Base-by-base conservation (phyloP, 2,329 filamentous ascomycete species). In the Talaromyces islandicus region DNA sequence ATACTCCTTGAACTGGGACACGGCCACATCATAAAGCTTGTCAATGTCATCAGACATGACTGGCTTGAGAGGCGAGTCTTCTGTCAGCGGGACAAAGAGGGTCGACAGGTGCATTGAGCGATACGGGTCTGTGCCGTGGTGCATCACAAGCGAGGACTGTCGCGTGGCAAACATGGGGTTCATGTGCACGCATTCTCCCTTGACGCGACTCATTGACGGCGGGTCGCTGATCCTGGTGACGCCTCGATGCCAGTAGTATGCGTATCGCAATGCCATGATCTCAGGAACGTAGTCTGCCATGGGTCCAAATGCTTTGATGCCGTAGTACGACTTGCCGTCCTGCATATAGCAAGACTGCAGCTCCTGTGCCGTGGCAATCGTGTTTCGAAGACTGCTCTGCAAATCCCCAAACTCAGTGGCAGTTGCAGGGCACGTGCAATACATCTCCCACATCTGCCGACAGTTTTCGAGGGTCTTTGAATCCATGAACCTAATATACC, bases 51-150 rank as follows among this genome's bases (percentile, higher is more conserved):
- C 48, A 4, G 7, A 11, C 38, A n/a, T 24, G 7, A 56, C 29
- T 14, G 60, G 57, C 6, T 51, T 56, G 24, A 82, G 67, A 0
- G 80, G 77, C 1, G 79, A 81, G 0, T 63, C 56, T 4, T 75
- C 66, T 0, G 71, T 64, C 1, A 81, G 69, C 0, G 73, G 66
- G 2, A 75, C 73, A 60, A 75, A 77, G 2, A 78, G 80, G 0
- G 77, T 71, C 2, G 82, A 81, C n/a, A 87, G 74, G 68, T 87
- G 84, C 60, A 83, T 88, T 1, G 83, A 80, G 6, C 80, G 65
- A 0, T 85, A 62, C 0, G 85, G 84, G 61, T 86, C 75, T 4
- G 76, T 77, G 4, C 72, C 75, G 65, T 81, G 80, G 60, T 82
- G 78, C 29, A 86, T 69, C 2, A 72, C 62, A 1, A 72, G 70